A percentile compares a stretch with the other conserved stretches of the same genome.
Evolutionary conservation across 1,284 basidiomycete species (phyloP).

Genomic region (Exsudoporus floridanus): DNA sequence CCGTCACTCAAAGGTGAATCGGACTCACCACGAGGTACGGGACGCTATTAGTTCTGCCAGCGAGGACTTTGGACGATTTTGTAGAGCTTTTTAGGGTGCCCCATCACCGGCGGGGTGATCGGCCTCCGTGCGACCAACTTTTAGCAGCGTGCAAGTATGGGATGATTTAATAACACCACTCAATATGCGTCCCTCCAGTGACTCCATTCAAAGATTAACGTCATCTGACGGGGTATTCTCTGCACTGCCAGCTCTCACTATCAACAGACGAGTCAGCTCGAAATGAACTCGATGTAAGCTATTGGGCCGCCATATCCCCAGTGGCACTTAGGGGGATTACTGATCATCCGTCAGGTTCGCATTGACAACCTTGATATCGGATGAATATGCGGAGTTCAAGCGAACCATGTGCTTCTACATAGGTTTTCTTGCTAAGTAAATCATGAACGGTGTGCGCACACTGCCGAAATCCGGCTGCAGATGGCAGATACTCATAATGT

Average conservation of each 20-base stretch:
- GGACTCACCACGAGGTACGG: not conserved
- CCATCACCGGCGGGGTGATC: too few relatives aligned
- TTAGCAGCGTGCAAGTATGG: too few relatives aligned
- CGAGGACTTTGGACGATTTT: too few relatives aligned
- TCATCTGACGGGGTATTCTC: not conserved
- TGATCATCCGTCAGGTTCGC: not conserved
- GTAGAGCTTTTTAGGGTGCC: too few relatives aligned
- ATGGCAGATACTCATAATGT: not conserved
- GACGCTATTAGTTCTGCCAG: not conserved
- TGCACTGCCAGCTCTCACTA: not conserved
- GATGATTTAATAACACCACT: too few relatives aligned
- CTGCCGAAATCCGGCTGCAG: not conserved
- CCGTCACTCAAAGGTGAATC: not conserved
- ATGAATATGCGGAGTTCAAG: not conserved
- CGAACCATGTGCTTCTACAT: not conserved
- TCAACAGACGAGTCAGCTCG: not conserved
- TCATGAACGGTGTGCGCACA: not conserved
- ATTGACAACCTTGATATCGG: not conserved
- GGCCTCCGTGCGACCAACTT: too few relatives aligned
- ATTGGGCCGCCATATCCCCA: not conserved
- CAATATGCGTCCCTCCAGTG: not conserved
- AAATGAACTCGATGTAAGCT: not conserved
- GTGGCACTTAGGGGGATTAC: not conserved
- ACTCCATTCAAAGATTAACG: not conserved
- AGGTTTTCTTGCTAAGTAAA: conserved; percentile 2